Evolutionary conservation across 2,329 filamentous ascomycete species (phyloP).

Genomic region (Colletotrichum nymphaeae): DNA sequence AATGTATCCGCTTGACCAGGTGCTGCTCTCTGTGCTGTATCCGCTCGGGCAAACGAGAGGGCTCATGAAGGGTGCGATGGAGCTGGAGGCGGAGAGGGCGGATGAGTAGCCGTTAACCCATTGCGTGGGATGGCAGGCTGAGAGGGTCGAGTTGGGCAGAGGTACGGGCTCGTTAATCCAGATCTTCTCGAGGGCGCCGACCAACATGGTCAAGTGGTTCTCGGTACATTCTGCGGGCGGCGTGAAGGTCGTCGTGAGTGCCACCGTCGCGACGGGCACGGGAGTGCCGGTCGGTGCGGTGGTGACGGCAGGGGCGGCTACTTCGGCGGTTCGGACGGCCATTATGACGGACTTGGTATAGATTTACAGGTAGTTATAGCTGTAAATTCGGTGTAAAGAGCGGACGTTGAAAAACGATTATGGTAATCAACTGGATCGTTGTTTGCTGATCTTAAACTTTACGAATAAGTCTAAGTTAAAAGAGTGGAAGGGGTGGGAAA

Average conservation of each 20-base stretch:
- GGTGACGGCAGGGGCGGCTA: background rate
- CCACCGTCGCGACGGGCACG: conserved; percentile 13
- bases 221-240: conserved; percentile 26
- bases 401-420: background rate
- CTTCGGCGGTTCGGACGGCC: background rate
- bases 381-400: background rate
- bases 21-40: conserved; percentile 31
- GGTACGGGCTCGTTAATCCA: conserved; percentile 33
- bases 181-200: conserved; percentile 33
- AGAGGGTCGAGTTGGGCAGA: conserved; percentile 26
- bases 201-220: conserved; percentile 32
- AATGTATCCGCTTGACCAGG: conserved; percentile 30
- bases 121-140: conserved; percentile 28
- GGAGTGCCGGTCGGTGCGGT: background rate
- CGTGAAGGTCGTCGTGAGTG: conserved; percentile 31
- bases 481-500: conserved; percentile 17
- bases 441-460: background rate
- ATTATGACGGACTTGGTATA: background rate
- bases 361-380: background rate
- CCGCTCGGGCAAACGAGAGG: conserved; percentile 27
- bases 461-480: conserved; percentile 3
- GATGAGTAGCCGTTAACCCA: conserved; percentile 28
- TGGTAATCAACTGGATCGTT: background rate
- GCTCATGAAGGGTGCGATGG: conserved; percentile 30
- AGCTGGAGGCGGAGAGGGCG: conserved; percentile 27